Base-by-base conservation (phyloP, 352 stramenopile species). In the Thalassiosira hispida region DNA sequence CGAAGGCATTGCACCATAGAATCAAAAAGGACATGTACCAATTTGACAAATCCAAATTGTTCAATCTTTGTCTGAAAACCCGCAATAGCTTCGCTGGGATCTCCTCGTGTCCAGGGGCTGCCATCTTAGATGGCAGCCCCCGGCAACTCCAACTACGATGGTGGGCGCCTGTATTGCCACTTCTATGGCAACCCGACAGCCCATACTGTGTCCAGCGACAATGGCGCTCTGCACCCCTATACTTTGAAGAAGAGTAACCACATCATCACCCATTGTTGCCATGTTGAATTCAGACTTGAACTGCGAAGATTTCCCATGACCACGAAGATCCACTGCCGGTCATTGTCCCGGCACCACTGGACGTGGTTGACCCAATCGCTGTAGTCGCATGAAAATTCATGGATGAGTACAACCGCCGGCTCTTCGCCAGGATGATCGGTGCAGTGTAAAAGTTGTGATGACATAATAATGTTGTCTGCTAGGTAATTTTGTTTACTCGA, bases 171-270 rank as follows among this genome's bases (percentile, higher is more conserved):
- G 55, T 22, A 47, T 22, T 5, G 27, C 55, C 20, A 25, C 35
- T 35, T 47, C 55, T n/a, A 11, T 0, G 18, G 27, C 53, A 23
- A 62, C 27, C 2, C 20, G 20, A 12, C 9, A 23, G 12, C 53
- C 53, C 53, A 62, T 62, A 27, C 53, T 62, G 22, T 62, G 53
- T 16, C 53, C 53, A 0, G 29, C 53, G 20, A 44, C 53, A 22
- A 62, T 44, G 7, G 22, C 22, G 3, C 53, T 38, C 53, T 38
- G 18, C 27, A 62, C 53, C 8, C 22, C 18, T 12, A 62, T 12
- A 38, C 18, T 9, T 11, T 22, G 53, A 2, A 62, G 53, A 7
- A 62, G 7, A 22, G 25, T 44, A 12, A 38, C 53, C 0, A 40
- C 53, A 22, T 62, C 18, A 1, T 23, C 27, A 1, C 4, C 53